Conservation (phyloP, 768 basidiomycete genomes). For the Lanmaoa rubissima region DNA sequence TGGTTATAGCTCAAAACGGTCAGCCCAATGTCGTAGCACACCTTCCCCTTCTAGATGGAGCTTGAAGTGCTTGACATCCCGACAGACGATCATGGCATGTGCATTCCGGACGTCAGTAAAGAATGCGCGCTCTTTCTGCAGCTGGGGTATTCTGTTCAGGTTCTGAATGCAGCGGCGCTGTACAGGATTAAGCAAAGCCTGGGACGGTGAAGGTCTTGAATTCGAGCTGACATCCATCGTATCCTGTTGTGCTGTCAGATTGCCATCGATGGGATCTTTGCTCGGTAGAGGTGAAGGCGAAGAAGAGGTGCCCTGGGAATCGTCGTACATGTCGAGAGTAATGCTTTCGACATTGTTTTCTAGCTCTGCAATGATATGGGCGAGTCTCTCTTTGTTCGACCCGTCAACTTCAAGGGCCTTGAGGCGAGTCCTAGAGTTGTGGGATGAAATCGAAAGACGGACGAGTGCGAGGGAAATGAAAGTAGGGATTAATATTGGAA, state of each 20-base stretch:
- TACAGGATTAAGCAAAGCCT: conserved; percentile 50
- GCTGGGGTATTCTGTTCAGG: conserved; percentile 63
- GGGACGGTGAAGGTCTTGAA: conserved; percentile 22
- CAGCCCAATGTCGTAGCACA: conserved; percentile 71
- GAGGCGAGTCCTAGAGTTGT: conserved; percentile 63
- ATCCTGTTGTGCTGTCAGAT: background rate
- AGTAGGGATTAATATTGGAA: conserved; percentile 67
- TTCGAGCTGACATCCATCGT: background rate
- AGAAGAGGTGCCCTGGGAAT: conserved; percentile 30
- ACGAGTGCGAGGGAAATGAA: conserved; percentile 52
- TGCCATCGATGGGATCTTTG: background rate
- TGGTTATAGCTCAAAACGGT: conserved; percentile 48
- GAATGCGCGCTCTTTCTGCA: conserved; percentile 71
- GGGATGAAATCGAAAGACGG: conserved; percentile 56
- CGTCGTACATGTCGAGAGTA: conserved; percentile 59
- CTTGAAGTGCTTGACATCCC: conserved; percentile 62
- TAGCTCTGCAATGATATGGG: conserved; percentile 53
- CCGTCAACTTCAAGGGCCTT: conserved; percentile 57
- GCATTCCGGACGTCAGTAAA: conserved; percentile 59
- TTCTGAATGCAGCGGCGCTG: conserved; percentile 57
- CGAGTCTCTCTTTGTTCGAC: conserved; percentile 48
- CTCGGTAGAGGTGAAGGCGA: conserved; percentile 8
- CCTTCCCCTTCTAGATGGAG: conserved; percentile 59
- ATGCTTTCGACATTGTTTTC: conserved; percentile 61
- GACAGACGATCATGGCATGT: conserved; percentile 69